Evolutionary conservation across 306 rosid genomes (phyloP), one percentile per base, ranked within the genome.

Genomic region (Cucurbita moschata): DNA sequence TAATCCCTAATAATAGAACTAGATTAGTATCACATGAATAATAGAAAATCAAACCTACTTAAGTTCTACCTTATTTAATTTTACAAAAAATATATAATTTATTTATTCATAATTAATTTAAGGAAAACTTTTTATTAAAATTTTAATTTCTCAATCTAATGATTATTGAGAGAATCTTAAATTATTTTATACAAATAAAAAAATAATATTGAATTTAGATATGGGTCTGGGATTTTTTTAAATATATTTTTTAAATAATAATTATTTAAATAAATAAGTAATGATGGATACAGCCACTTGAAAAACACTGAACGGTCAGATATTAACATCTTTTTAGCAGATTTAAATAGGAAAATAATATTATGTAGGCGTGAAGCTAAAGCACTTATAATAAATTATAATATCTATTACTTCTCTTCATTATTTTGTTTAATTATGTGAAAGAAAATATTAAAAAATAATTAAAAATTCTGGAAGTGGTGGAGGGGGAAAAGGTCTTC

Each of bases 371-470:
- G 56, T 68, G 73, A 68, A 44, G 73, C 57, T 47, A 68, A 64
- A 46, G 73, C 73, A 68, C 73, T 68, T 21, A 26, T 68, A 68
- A 68, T 68, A 68, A 68, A 68, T 42, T 68, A 68, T 68, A 68
- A 68, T 68, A 68, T 68, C 73, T 68, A 68, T 49, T 68, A 64
- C 30, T 47, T 68, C 40, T 68, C 73, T 47, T 68, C 56, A 68
- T 68, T 68, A 68, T 43, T 43, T 43, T 68, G 56, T 68, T 18
- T 68, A 68, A 68, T 68, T 47, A 68, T 47, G 7, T 12, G 55
- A 68, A 47, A 68, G 73, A 68, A 44, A 46, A 19, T 16, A 37
- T 16, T 59, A 14, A 40, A 11, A 11, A 12, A 4, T 12, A 47
- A 5, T 51, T 4, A 10, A 47, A 4, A 4, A 13, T 30, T 30